These are phyloP conservation scores for Boletus rex-veris DNA, from an alignment of 768 basidiomycete genomes.

Conservation along the genomic window DNA sequence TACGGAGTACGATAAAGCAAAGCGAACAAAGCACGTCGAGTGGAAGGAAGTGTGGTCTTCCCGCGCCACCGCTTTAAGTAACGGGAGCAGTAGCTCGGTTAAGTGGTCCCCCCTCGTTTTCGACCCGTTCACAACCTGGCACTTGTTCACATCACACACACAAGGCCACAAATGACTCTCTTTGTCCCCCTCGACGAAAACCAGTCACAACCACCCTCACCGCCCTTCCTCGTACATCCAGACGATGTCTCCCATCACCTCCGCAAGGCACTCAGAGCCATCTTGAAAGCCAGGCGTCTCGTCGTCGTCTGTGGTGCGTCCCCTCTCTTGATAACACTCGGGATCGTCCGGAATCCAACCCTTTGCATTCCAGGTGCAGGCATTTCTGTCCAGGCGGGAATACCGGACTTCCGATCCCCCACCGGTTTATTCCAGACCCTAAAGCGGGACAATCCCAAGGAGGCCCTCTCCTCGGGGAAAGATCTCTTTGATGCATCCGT, in stretches of 20 bases:
- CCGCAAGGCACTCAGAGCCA: constrained; percentile 55
- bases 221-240: constrained; percentile 54
- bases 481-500: constrained; percentile 91
- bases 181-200: constrained; percentile 56
- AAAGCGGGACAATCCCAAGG: constrained; percentile 74
- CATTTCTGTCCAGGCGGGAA: constrained; percentile 82
- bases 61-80: constrained; percentile 26
- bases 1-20: constrained; percentile 15
- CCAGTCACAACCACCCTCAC: constrained; percentile 45
- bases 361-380: constrained; percentile 62
- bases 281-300: constrained; percentile 75
- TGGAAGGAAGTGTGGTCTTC: constrained; percentile 8
- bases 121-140: constrained; percentile 20
- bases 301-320: constrained; percentile 83
- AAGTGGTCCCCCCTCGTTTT: constrained; percentile 17
- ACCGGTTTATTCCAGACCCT: constrained; percentile 77
- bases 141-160: constrained; percentile 27
- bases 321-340: constrained; percentile 10
- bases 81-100: too few species aligned
- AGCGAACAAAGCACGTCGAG: constrained; percentile 11
- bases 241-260: constrained; percentile 46
- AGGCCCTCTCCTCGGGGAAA: constrained; percentile 68
- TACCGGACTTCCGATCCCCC: constrained; percentile 85
- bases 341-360: constrained; percentile 4
- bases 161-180: constrained; percentile 51